Evolutionary conservation across 2,329 filamentous ascomycete genomes (phyloP), one percentile per base, ranked within the genome.

Genomic region (Bertia moriformis): DNA sequence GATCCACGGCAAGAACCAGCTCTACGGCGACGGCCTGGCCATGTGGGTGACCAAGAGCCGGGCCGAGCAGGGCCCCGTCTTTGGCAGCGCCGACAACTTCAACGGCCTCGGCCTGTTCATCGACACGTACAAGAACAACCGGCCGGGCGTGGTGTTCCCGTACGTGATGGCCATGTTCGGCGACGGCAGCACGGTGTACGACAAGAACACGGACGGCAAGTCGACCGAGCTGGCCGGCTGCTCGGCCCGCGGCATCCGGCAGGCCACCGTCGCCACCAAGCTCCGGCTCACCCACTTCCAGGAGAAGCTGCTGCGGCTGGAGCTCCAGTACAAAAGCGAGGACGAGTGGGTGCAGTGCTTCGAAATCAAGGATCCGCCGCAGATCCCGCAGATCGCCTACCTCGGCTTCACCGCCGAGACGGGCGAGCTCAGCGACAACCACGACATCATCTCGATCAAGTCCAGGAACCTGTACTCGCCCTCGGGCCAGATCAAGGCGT

Each of bases 51-150:
- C 89, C 48, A 93, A 93, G 62, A 78, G 94, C 61, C 84, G 91
- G 46, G 88, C 75, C 20, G 72, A 79, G 49, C 62, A 68, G 42
- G 91, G 91, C 14, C 71, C 77, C 10, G 89, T 98, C 24, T 98
- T 98, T 59, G 91, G 91, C 38, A 80, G 79, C 48, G 68, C 71
- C 19, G 89, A 98, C 62, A 75, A 75, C 46, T 98, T 96, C 50
- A 89, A 98, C 58, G 91, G 91, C 3, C 71, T 98, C 37, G 91
- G 87, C 40, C 72, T 98, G 59, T 96, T 95, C 66, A 75, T 98
- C 63, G 91, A 98, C 58, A 98, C 91, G 36, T 98, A 98, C 71
- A 98, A 98, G 77, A 98, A 98, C 68, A 94, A 95, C 66, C 78
- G 91, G 12, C 89, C 91, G 1, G 91, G 91, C 35, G 82, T 86